phyloP scores from a whole-genome alignment of 2,329 filamentous ascomycete species.

The Trichoderma cornu-damae region DNA sequence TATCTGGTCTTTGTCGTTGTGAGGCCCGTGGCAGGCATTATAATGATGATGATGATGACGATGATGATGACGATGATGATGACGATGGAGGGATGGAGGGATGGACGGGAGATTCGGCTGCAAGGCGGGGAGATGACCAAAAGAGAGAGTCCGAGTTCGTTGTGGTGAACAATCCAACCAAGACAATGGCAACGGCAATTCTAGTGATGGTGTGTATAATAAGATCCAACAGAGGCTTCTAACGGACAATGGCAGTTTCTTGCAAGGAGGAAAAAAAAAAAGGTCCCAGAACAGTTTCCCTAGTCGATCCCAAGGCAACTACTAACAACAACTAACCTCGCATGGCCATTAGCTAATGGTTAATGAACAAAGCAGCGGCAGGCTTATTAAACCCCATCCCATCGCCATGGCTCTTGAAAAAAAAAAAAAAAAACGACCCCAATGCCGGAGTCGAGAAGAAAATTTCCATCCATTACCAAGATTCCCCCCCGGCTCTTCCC shows the following conservation, averaged over 20 bases:
- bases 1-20: constrained; percentile 30
- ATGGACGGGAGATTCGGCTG: too few relatives aligned
- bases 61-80: too few relatives aligned
- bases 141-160: too few relatives aligned
- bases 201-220: too few relatives aligned
- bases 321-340: too few relatives aligned
- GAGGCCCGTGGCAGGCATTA: constrained; percentile 9
- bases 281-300: neutral
- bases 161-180: too few relatives aligned
- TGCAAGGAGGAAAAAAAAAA: neutral
- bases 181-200: too few relatives aligned
- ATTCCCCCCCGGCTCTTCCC: neutral
- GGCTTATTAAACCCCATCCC: neutral
- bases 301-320: too few relatives aligned
- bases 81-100: too few relatives aligned
- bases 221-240: neutral
- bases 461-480: constrained; percentile 10
- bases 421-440: neutral
- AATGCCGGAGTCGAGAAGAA: neutral
- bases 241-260: neutral
- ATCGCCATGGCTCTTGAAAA: neutral
- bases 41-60: neutral
- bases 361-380: neutral
- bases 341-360: constrained; percentile 6
- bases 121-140: too few relatives aligned